Evolutionary conservation across 257 asterid genomes (phyloP).

Genomic region (Plantago elongata): DNA sequence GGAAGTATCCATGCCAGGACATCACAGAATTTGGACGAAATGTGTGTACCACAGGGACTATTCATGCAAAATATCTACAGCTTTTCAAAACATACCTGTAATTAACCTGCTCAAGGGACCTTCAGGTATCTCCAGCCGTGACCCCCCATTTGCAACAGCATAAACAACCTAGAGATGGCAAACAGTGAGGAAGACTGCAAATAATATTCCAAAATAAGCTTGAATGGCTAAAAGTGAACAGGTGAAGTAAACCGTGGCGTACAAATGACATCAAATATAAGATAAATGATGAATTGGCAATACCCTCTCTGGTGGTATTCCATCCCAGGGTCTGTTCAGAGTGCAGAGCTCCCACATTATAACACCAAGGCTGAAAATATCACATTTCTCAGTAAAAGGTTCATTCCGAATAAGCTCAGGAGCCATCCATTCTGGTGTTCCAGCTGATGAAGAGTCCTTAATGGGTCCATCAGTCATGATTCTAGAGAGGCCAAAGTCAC

Average conservation of each 20-base stretch:
- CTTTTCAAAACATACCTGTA: constrained; percentile 42
- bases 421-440: constrained; percentile 99
- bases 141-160: constrained; percentile 56
- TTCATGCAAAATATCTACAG: not conserved
- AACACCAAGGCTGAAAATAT: constrained; percentile 92
- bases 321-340: constrained; percentile 86
- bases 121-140: constrained; percentile 78
- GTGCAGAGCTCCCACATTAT: constrained; percentile 97
- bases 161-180: constrained; percentile 64
- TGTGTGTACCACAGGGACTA: too few species aligned
- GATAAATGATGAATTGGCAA: constrained; percentile 1
- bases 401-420: constrained; percentile 92
- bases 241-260: not conserved
- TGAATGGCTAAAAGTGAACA: not conserved
- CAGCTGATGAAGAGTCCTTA: constrained; percentile 75
- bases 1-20: too few species aligned
- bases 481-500: constrained; percentile 98
- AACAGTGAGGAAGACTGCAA: constrained; percentile 19
- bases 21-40: not conserved
- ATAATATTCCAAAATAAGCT: constrained; percentile 21
- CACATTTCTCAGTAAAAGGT: constrained; percentile 90
- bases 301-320: constrained; percentile 88
- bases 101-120: constrained; percentile 81
- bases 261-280: not conserved
- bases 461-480: constrained; percentile 53